Percentiles rank a stretch among this genome's conserved stretches.
phyloP scores from a whole-genome alignment of 805 yeast species.

The Naumovozyma dairenensis region DNA sequence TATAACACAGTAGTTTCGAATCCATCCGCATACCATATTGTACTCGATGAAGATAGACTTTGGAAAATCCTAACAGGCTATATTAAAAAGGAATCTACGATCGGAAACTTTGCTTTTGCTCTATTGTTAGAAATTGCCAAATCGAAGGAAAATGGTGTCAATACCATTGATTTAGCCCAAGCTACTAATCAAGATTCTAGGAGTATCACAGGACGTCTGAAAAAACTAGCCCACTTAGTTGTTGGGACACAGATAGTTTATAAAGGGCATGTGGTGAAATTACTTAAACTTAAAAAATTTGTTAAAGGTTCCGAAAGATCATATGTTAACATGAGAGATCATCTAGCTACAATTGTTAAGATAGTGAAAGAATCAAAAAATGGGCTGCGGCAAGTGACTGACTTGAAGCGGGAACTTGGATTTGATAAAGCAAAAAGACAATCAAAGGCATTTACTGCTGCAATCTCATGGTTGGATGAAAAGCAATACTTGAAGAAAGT shows the following conservation, averaged over 20 bases:
- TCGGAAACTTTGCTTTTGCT: slow-evolving; percentile 49
- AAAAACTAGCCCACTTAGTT: slow-evolving; percentile 43
- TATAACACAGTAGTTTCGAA: slow-evolving; percentile 2
- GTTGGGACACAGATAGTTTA: slow-evolving; percentile 31
- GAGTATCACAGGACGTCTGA: slow-evolving; percentile 55
- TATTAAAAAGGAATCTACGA: slow-evolving; percentile 37
- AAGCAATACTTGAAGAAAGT: slow-evolving; percentile 41
- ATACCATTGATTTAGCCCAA: slow-evolving; percentile 46
- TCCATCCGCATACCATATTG: slow-evolving; percentile 14
- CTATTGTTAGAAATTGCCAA: slow-evolving; percentile 52
- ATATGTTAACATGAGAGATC: slow-evolving; percentile 22
- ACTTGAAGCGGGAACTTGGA: slow-evolving; percentile 49
- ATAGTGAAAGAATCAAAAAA: slow-evolving; percentile 49
- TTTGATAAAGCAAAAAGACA: slow-evolving; percentile 35
- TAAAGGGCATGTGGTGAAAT: slow-evolving; percentile 44
- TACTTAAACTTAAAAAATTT: slow-evolving; percentile 43
- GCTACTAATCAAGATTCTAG: slow-evolving; percentile 61
- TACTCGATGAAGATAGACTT: slow-evolving; percentile 45
- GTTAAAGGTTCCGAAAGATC: slow-evolving; percentile 13
- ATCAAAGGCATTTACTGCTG: slow-evolving; percentile 40
- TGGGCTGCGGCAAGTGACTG: slow-evolving; percentile 49
- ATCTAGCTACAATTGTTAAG: slow-evolving; percentile 33
- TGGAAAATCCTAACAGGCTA: slow-evolving; percentile 52
- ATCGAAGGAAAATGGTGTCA: slow-evolving; percentile 45
- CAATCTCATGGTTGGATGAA: slow-evolving; percentile 36